Base-by-base conservation (phyloP, 768 basidiomycete species). In the Boletus barrowsii region DNA sequence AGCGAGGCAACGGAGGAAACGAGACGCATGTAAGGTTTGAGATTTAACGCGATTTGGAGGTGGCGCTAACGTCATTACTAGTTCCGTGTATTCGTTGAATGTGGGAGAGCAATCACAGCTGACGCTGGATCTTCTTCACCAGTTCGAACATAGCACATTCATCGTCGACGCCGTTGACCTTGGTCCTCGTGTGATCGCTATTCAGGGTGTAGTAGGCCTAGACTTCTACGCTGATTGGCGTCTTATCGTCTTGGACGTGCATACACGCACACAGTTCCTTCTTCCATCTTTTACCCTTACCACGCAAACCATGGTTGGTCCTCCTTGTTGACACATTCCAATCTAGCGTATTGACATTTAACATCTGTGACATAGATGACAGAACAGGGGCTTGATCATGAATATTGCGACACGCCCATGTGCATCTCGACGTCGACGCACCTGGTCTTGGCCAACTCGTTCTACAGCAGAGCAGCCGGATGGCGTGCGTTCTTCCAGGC, bases 91-190 rank as follows among this genome's bases (percentile, higher is more conserved):
- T 43, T 47, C 10, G 24, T 33, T 66, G 20, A 46, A 52, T 2
- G 29, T 54, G 20, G 22, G 10, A 9, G 44, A 45, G 6, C 43
- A 18, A 24, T 44, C 49, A 10, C 44, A 55, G n/a, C 20, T 54
- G 10, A 33, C 53, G 3, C 37, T 64, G 36, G 45, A 53, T 20
- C 57, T 60, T 29, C 36, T 66, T 47, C 17, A 54, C 36, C 53
- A 63, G 15, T 55, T 55, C 24, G 50, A 66, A 42, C 5, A 55
- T 15, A 10, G 3, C 6, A 14, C 11, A 17, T 56, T 56, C 29
- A 5, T 24, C 17, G 10, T 59, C 29, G n/a, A 32, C 1, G 2
- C 5, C 18, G 20, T 41, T n/a, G 40, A 41, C 11, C 20, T 39
- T 39, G 37, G 37, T 39, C 37, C 37, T n/a, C 37, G 37, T 18